phyloP scores from a whole-genome alignment of 1,284 basidiomycete species.

The Wallemia mellicola region DNA sequence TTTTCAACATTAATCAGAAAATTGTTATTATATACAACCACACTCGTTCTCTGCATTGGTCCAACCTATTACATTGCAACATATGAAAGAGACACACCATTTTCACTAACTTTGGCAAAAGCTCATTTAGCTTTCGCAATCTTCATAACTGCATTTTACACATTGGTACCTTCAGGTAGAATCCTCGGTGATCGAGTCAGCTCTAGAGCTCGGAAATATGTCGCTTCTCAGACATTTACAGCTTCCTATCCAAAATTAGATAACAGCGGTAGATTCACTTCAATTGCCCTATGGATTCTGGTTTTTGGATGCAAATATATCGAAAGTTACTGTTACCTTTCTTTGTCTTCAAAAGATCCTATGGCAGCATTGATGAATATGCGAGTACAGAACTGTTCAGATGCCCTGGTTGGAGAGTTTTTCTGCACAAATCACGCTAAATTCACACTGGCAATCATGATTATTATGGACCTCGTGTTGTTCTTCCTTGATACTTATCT shows the following conservation, averaged over 20 bases:
- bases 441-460: constrained; percentile 83
- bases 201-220: constrained; percentile 72
- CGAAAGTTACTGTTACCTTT: constrained; percentile 87
- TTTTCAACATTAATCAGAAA: constrained; percentile 70
- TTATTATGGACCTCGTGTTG: constrained; percentile 70
- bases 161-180: constrained; percentile 61
- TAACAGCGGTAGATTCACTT: constrained; percentile 31
- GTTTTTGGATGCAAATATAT: constrained; percentile 78
- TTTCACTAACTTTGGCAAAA: constrained; percentile 58
- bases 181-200: constrained; percentile 87
- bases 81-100: constrained; percentile 29
- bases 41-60: constrained; percentile 51
- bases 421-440: constrained; percentile 67
- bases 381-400: constrained; percentile 59
- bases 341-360: constrained; percentile 65
- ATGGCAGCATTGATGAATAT: constrained; percentile 72
- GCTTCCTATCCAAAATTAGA: constrained; percentile 55
- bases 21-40: constrained; percentile 49
- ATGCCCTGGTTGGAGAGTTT: constrained; percentile 46
- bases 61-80: constrained; percentile 71
- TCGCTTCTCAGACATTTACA: constrained; percentile 83
- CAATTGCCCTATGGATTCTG: constrained; percentile 50
- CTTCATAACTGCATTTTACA: constrained; percentile 46
- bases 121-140: constrained; percentile 76
- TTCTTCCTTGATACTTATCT: constrained; percentile 74